Percentiles rank a stretch among this genome's conserved stretches.
phyloP scores from a whole-genome alignment of 208 protist species.

The Tritrichomonas musculus region DNA sequence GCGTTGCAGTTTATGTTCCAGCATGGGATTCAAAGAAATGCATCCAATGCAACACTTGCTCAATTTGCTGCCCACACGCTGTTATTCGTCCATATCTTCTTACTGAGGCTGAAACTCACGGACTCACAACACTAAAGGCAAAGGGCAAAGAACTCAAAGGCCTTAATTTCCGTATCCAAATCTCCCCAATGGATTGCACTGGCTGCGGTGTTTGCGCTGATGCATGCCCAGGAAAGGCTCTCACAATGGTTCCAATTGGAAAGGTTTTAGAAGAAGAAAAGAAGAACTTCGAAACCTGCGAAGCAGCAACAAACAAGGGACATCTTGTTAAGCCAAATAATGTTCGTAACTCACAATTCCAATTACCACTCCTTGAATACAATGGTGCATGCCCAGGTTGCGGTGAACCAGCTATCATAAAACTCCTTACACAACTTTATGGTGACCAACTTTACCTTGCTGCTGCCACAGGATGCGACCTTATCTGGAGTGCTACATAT shows the following conservation, averaged over 20 bases:
- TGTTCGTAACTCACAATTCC: slow-evolving; percentile 54
- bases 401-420: slow-evolving; percentile 64
- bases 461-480: slow-evolving; percentile 63
- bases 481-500: slow-evolving; percentile 54
- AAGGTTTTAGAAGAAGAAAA: neutral
- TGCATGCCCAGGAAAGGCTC: slow-evolving; percentile 53
- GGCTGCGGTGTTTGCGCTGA: slow-evolving; percentile 59
- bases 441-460: slow-evolving; percentile 63
- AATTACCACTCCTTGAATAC: slow-evolving; percentile 63
- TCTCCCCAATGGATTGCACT: slow-evolving; percentile 62
- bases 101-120: neutral
- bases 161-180: slow-evolving; percentile 55
- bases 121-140: slow-evolving; percentile 36
- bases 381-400: slow-evolving; percentile 64
- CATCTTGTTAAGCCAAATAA: neutral
- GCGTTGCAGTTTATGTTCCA: slow-evolving; percentile 41
- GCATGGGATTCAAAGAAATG: slow-evolving; percentile 60
- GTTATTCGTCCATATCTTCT: slow-evolving; percentile 62
- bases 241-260: slow-evolving; percentile 48
- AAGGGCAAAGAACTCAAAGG: slow-evolving; percentile 44
- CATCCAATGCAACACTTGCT: slow-evolving; percentile 63
- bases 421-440: slow-evolving; percentile 64
- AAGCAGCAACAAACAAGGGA: neutral
- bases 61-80: slow-evolving; percentile 61
- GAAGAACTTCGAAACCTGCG: neutral